These are phyloP conservation scores for Wilcoxina mikolae DNA, from an alignment of 495 filamentous ascomycete genomes.

Conservation along the genomic window DNA sequence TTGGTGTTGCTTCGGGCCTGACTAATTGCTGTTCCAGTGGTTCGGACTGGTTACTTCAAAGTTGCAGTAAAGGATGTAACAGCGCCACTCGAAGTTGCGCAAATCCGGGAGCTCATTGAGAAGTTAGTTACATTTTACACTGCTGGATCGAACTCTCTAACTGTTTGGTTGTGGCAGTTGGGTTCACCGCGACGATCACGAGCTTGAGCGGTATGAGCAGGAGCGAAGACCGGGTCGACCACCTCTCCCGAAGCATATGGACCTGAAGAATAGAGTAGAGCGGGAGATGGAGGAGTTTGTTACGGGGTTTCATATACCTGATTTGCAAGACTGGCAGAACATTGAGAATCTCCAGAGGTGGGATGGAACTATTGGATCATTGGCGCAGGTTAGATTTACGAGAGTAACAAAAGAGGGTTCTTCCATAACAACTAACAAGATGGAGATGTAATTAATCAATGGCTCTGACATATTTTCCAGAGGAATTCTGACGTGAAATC, in stretches of 20 bases:
- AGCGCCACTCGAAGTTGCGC: conserved; percentile 5
- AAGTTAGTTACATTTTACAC: conserved; percentile 7
- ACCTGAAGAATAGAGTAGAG: conserved; percentile 53
- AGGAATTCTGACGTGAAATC: no score
- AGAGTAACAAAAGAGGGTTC: conserved; percentile 16
- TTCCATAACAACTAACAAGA: background rate
- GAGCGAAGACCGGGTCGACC: conserved; percentile 70
- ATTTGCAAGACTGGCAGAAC: conserved; percentile 42
- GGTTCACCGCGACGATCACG: conserved; percentile 63
- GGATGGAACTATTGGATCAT: conserved; percentile 47
- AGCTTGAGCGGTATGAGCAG: conserved; percentile 56
- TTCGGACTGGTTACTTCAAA: conserved; percentile 25
- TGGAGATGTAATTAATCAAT: conserved; percentile 6
- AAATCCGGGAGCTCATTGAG: conserved; percentile 19
- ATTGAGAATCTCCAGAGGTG: conserved; percentile 40
- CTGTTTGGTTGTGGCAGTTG: conserved; percentile 37
- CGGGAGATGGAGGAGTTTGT: conserved; percentile 65
- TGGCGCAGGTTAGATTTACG: conserved; percentile 44
- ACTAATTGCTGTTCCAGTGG: conserved; percentile 13
- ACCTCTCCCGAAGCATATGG: conserved; percentile 58
- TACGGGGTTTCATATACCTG: conserved; percentile 66
- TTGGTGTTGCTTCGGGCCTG: background rate
- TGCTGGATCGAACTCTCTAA: background rate
- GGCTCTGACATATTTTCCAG: no score
- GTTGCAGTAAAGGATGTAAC: conserved; percentile 20